Evolutionary conservation across 2,329 filamentous ascomycete genomes (phyloP).

Genomic region (Colletotrichum trifolii): DNA sequence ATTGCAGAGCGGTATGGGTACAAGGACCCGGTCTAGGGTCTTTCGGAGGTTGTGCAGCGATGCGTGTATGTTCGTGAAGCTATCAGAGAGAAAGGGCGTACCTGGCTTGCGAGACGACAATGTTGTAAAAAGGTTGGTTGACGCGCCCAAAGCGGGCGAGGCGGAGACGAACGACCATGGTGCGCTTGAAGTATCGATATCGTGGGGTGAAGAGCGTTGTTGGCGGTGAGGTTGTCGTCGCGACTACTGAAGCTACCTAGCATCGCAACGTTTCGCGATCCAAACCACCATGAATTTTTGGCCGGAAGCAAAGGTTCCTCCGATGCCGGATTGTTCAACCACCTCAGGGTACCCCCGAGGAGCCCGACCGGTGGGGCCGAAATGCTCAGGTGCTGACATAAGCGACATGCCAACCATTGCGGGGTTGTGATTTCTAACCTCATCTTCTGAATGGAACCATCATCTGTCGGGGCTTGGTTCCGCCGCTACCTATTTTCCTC

Average conservation of each 20-base stretch:
- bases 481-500: too few relatives aligned
- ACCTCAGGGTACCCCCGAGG: too few relatives aligned
- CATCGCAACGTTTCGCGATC: too few relatives aligned
- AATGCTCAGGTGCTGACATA: too few relatives aligned
- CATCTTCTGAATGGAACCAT: too few relatives aligned
- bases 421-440: too few relatives aligned
- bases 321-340: constrained; percentile 47
- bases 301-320: constrained; percentile 43
- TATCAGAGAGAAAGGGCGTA: constrained; percentile 52
- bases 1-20: too few relatives aligned
- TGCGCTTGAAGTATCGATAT: constrained; percentile 39
- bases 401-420: too few relatives aligned
- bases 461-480: too few relatives aligned
- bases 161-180: constrained; percentile 93
- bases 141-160: constrained; percentile 92
- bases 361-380: too few relatives aligned
- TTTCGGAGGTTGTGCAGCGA: too few relatives aligned
- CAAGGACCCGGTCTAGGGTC: too few relatives aligned
- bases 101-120: constrained; percentile 93
- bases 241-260: not conserved
- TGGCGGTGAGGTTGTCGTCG: not conserved
- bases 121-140: constrained; percentile 96
- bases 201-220: not conserved
- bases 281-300: constrained; percentile 23
- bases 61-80: not conserved